phyloP scores from a whole-genome alignment of 2,329 filamentous ascomycete species.

The Talaromyces sp. region DNA sequence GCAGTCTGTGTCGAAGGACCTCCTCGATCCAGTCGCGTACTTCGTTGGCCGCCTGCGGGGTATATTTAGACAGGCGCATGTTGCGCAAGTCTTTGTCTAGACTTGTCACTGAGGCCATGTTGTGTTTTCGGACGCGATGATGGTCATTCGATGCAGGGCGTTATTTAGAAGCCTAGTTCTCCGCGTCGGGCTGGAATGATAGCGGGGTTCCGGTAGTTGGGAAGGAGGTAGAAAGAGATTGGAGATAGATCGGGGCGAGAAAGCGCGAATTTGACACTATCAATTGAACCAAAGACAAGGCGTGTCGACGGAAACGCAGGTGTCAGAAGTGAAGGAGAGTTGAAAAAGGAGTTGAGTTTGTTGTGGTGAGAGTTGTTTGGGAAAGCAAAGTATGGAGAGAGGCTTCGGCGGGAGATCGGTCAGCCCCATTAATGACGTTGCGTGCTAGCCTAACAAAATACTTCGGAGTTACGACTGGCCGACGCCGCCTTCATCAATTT shows the following conservation, averaged over 20 bases:
- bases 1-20: constrained; percentile 68
- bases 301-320: background rate
- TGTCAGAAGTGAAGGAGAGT: background rate
- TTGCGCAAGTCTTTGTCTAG: constrained; percentile 94
- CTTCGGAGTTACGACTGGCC: background rate
- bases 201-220: constrained; percentile 4
- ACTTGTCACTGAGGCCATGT: constrained; percentile 89
- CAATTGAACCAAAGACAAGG: background rate
- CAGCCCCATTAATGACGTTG: constrained; percentile 13
- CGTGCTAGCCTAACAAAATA: constrained; percentile 9
- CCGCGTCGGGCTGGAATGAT: constrained; percentile 20
- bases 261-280: too few relatives aligned
- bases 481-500: background rate
- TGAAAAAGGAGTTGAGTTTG: constrained; percentile 13
- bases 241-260: background rate
- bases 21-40: constrained; percentile 81
- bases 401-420: background rate
- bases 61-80: constrained; percentile 89
- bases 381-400: background rate
- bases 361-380: constrained; percentile 2
- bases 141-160: background rate
- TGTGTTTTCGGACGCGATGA: constrained; percentile 18
- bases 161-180: background rate
- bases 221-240: background rate
- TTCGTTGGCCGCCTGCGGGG: constrained; percentile 82